Evolutionary conservation across 1,284 basidiomycete genomes (phyloP), one percentile per base, ranked within the genome.

Genomic region (Pyrrhoderma lamaoense): DNA sequence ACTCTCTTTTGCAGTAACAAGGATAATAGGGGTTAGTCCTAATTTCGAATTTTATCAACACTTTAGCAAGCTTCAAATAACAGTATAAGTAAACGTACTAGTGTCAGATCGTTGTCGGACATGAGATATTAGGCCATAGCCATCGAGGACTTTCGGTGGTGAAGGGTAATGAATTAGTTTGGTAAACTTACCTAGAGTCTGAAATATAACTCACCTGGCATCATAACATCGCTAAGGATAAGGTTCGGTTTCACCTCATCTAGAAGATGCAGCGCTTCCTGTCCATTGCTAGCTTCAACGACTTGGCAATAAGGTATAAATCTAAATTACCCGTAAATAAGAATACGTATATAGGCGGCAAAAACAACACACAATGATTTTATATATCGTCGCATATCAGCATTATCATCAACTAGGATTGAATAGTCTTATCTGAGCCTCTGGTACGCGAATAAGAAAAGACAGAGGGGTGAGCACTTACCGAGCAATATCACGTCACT

Each of bases 141-240:
- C 57, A 45, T 58, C 55, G 37, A 58, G 27, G 8, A 59, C 59
- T 60, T 43, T 13, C 8, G 9, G 42, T 21, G 44, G 21, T 18
- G 21, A 42, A 44, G 11, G 2, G 18, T 18, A 3, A 0, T 11
- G n/a, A 31, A 31, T 31, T 31, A 11, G 11, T 2, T 38, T 5
- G 11, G 9, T 9, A 2, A 5, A 23, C 1, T 21, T 16, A 18
- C 34, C 22, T 13, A 14, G 42, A 8, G 23, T 5, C 8, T 35
- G 8, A 18, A 44, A 7, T 23, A 39, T 7, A 14, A 16, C 22
- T 50, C 57, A 61, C 57, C 48, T 2, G 68, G 68, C 67, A 72
- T 68, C 64, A 68, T 68, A 5, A 69, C 65, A 50, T 73, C 71
- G 1, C 66, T 64, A 8, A 71, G 58, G 50, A 72, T 65, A 57